Evolutionary conservation across 306 rosid genomes (phyloP).

Genomic region (Corylus americana): DNA sequence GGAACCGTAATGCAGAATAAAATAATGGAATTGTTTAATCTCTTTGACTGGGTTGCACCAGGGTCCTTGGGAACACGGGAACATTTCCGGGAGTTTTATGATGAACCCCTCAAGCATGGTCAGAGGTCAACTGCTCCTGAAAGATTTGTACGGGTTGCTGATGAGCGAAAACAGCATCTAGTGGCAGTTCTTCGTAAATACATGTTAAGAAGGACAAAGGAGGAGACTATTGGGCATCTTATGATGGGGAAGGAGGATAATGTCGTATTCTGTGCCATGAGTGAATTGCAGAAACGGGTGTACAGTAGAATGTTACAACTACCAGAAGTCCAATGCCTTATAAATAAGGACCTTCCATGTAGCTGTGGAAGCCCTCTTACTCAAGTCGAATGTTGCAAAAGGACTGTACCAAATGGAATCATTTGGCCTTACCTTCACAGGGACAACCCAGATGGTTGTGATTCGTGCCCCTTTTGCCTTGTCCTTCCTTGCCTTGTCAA

Average conservation of each 20-base stretch:
- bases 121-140: constrained; percentile 94
- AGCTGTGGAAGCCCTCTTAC: constrained; percentile 91
- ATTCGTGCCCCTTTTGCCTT: constrained; percentile 91
- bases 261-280: constrained; percentile 85
- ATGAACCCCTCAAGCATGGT: constrained; percentile 95
- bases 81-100: constrained; percentile 85
- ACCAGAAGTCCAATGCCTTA: constrained; percentile 86
- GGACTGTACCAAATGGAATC: constrained; percentile 75
- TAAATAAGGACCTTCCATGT: constrained; percentile 84
- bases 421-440: constrained; percentile 89
- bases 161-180: constrained; percentile 77
- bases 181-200: constrained; percentile 70
- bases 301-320: constrained; percentile 86
- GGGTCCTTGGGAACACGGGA: constrained; percentile 95
- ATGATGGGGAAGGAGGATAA: constrained; percentile 99
- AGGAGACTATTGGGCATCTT: constrained; percentile 97
- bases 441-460: constrained; percentile 89
- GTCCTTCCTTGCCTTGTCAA: constrained; percentile 97
- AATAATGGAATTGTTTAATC: constrained; percentile 88
- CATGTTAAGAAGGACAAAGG: constrained; percentile 90
- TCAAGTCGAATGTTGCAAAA: constrained; percentile 89
- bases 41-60: constrained; percentile 90
- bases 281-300: constrained; percentile 83
- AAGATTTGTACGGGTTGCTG: constrained; percentile 75
- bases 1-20: constrained; percentile 97